phyloP scores from a whole-genome alignment of 352 stramenopile species.

The Globisporangium paddicum region DNA sequence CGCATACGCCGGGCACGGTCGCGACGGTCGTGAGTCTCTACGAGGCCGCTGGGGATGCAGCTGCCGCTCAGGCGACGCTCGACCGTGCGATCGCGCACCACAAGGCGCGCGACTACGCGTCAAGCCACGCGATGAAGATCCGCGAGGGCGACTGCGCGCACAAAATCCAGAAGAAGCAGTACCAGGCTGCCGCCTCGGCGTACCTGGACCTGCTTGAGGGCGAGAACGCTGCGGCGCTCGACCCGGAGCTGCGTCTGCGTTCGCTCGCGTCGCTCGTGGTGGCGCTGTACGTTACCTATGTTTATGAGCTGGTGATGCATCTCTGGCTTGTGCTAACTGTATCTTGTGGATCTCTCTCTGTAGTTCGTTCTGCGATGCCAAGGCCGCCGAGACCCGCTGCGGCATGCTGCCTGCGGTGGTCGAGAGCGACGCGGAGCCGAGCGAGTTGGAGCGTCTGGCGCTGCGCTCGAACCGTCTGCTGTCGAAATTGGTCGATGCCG shows the following conservation, averaged over 20 bases:
- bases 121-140: conserved; percentile 58
- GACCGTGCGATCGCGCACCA: conserved; percentile 47
- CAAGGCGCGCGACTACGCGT: conserved; percentile 48
- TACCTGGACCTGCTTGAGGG: conserved; percentile 72
- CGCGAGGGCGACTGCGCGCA: conserved; percentile 74
- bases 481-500: conserved; percentile 50
- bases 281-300: conserved; percentile 42
- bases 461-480: conserved; percentile 54
- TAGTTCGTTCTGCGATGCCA: conserved; percentile 73
- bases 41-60: conserved; percentile 51
- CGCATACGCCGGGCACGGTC: conserved; percentile 68
- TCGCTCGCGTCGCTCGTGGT: conserved; percentile 74
- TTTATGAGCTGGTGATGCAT: neutral
- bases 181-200: conserved; percentile 48
- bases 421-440: conserved; percentile 51
- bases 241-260: conserved; percentile 65
- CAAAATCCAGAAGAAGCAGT: conserved; percentile 80
- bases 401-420: conserved; percentile 54
- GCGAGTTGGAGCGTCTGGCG: conserved; percentile 59
- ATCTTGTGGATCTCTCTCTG: conserved; percentile 1
- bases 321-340: neutral
- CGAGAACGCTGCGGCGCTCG: conserved; percentile 47
- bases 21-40: conserved; percentile 75
- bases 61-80: conserved; percentile 46
- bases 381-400: conserved; percentile 56